Evolutionary conservation across 768 basidiomycete genomes (phyloP), one percentile per base, ranked within the genome.

Genomic region (Vishniacozyma victoriae): DNA sequence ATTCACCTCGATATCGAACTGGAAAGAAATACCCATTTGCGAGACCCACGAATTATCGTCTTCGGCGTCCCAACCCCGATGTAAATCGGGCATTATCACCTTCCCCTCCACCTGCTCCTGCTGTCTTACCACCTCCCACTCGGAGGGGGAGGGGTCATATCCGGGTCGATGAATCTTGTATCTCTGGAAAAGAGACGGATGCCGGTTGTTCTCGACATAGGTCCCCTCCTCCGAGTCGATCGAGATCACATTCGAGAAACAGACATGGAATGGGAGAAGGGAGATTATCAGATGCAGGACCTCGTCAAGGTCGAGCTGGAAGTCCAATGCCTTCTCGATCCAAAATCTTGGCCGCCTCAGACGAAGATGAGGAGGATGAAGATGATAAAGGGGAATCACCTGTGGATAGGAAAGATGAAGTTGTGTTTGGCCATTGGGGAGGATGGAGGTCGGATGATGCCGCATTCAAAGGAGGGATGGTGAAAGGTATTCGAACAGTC

Each of bases 391-490:
- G 29, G 16, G 50, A 40, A 14, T 2, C 19, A 0, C 19, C 23
- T 9, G 22, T 18, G 16, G 11, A 40, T 25, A 16, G 23, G 12
- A 33, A 5, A 11, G 11, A 25, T 20, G 18, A 22, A 3, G 15
- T 31, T 5, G 9, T 33, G 31, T n/a, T n/a, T 11, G 31, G 11
- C 11, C 9, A 9, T 33, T 9, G 9, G 31, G 37, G 52, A 18
- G 62, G 62, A 18, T 64, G 62, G 62, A 42, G 58, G 23, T 55
- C 53, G 25, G 62, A 64, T 25, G 62, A 64, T 47, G 44, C 52
- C 12, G 41, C 54, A 5, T 57, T 64, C 35, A 43, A 48, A 29
- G 53, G 56, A 23, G 48, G 52, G 11, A 20, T 24, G 9, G 44
- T 54, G 13, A 47, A 49, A 37, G 41, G 35, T 20, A 41, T n/a